Evolutionary conservation across 2,329 filamentous ascomycete species (phyloP).

Genomic region (Cytospora piceae): DNA sequence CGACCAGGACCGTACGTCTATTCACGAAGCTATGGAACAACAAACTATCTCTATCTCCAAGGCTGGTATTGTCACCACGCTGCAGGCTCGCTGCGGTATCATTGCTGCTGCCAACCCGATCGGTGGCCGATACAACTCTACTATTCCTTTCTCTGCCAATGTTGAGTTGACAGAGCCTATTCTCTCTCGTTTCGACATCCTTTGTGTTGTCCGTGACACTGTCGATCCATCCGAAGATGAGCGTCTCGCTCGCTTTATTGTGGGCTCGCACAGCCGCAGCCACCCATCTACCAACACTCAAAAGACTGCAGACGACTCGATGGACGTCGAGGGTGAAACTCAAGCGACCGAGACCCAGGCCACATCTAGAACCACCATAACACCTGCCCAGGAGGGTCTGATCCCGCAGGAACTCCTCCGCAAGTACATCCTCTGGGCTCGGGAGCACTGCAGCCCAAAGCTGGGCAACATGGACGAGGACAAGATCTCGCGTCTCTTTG

Average conservation of each 20-base stretch:
- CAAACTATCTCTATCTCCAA: constrained; percentile 99
- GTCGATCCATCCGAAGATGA: constrained; percentile 93
- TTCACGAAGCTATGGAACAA: constrained; percentile 99
- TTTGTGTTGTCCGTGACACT: constrained; percentile 93
- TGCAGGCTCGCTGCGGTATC: constrained; percentile 94
- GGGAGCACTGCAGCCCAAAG: constrained; percentile 87
- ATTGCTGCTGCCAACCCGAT: constrained; percentile 97
- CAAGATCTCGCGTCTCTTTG: constrained; percentile 91
- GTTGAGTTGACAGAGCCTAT: constrained; percentile 98
- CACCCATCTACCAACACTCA: constrained; percentile 63
- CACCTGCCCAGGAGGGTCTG: constrained; percentile 59
- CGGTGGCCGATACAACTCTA: constrained; percentile 94
- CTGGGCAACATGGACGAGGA: constrained; percentile 98
- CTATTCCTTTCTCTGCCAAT: constrained; percentile 93
- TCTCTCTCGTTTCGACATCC: constrained; percentile 94
- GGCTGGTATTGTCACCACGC: constrained; percentile 94
- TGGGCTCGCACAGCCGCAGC: constrained; percentile 89
- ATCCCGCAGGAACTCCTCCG: constrained; percentile 89
- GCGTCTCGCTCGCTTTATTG: constrained; percentile 89
- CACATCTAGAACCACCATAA: constrained; percentile 28
- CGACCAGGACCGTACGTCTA: constrained; percentile 95
- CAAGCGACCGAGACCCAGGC: constrained; percentile 41
- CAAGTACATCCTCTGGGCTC: constrained; percentile 96
- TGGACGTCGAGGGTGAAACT: constrained; percentile 63
- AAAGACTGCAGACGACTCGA: constrained; percentile 50